Percentiles rank a stretch among this genome's conserved stretches.
Evolutionary conservation across 2,329 filamentous ascomycete species (phyloP).

Genomic region (Tricladium varicosporioides): DNA sequence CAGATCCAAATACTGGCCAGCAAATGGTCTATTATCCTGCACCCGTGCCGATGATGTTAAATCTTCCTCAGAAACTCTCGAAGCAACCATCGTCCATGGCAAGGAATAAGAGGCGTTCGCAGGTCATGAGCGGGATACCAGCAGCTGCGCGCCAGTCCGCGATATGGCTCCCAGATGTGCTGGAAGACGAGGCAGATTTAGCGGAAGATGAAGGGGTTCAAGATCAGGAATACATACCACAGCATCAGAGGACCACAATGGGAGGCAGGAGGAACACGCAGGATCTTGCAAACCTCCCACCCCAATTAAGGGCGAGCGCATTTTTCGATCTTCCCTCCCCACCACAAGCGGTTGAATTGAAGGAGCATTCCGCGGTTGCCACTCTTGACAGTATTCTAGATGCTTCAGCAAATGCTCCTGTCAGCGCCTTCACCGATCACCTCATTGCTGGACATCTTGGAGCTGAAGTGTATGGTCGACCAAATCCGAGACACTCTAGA

Average conservation of each 20-base stretch:
- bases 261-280: constrained; percentile 31
- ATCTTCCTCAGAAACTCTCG: constrained; percentile 84
- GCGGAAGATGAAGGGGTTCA: constrained; percentile 25
- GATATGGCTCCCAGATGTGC: constrained; percentile 35
- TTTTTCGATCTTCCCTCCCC: constrained; percentile 76
- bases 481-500: constrained; percentile 53
- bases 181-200: constrained; percentile 26
- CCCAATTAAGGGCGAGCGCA: constrained; percentile 84
- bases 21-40: constrained; percentile 95
- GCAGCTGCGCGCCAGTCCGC: constrained; percentile 40
- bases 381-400: constrained; percentile 91
- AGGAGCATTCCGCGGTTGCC: constrained; percentile 79
- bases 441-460: constrained; percentile 75
- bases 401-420: constrained; percentile 82
- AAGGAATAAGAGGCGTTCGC: constrained; percentile 69
- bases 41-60: constrained; percentile 89
- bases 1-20: constrained; percentile 65
- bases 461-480: constrained; percentile 67
- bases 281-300: constrained; percentile 60
- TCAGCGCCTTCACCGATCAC: constrained; percentile 89
- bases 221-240: constrained; percentile 32
- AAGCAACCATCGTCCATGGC: constrained; percentile 63
- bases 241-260: constrained; percentile 34
- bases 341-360: constrained; percentile 52
- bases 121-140: constrained; percentile 66